Base-by-base conservation (phyloP, 345 rosid genomes). In the Salix caprea region DNA sequence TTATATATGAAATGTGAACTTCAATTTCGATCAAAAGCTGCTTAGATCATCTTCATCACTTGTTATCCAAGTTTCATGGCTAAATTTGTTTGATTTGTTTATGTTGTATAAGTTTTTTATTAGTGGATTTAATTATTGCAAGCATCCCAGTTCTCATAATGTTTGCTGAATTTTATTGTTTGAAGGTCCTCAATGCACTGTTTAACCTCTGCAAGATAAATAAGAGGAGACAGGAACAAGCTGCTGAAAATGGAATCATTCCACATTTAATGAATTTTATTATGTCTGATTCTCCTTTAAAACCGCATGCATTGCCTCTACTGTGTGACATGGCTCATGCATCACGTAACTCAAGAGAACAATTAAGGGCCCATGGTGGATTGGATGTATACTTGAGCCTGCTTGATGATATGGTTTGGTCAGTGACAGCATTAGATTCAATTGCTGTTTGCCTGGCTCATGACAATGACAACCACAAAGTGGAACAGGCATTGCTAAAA, bases 281-380 rank as follows among this genome's bases (percentile, higher is more conserved):
- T 62, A 86, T 89, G 86, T 84, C 95, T 28, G 90, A 81, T 73
- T 94, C 97, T 77, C 89, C 91, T 46, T 84, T 96, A 76, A 96
- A 91, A 83, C 95, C 85, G 70, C 83, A 84, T 76, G 99, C 99
- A 26, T 85, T 96, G 84, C 96, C 99, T 67, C 87, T 94, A 65
- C 83, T 96, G 54, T 96, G 99, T 79, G 99, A 96, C 84, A 96
- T 96, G 99, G 99, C 99, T 64, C 99, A 94, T 82, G 99, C 99
- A 13, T 96, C 99, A 14, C 97, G 94, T 67, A 94, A 92, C 79
- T 92, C 99, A 62, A 90, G 99, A 84, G 99, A 96, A 83, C 99
- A 94, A 81, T 80, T 96, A 79, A 89, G 0, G 1, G 1, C 0
- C 1, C 0, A 26, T 1, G 26, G 26, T n/a, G n/a, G n/a, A n/a